Conservation (phyloP, 2,329 filamentous ascomycete genomes). For the Trichoderma sp. region DNA sequence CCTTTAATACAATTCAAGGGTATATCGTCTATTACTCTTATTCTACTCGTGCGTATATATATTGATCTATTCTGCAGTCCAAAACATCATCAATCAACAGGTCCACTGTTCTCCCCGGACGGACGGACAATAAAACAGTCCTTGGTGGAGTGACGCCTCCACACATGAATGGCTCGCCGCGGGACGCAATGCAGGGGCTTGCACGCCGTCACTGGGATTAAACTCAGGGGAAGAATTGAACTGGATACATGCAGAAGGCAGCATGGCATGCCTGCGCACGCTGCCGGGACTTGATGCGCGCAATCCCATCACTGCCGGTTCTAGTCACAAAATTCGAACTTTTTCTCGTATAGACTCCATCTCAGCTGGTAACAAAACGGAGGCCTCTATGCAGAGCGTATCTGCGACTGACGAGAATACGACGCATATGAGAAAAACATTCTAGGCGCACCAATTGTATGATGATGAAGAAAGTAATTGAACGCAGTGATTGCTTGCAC, state of each 20-base stretch:
- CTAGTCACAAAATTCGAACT: neutral
- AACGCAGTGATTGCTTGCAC: neutral
- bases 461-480: neutral
- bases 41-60: neutral
- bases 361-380: neutral
- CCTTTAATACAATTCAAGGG: too few species aligned
- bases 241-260: neutral
- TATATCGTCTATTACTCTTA: neutral
- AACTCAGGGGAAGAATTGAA: conserved; percentile 2
- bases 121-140: conserved; percentile 14
- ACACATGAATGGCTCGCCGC: neutral
- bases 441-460: neutral
- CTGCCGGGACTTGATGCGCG: neutral
- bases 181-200: neutral
- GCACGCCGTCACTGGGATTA: conserved; percentile 3
- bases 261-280: neutral
- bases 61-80: neutral
- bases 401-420: neutral
- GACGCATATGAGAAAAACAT: neutral
- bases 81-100: neutral
- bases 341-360: conserved; percentile 6
- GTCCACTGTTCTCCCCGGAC: conserved; percentile 10
- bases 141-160: conserved; percentile 17
- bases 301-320: conserved; percentile 1
- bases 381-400: neutral